phyloP scores from a whole-genome alignment of 139 green algal species.

The Chlorella ohadii region DNA sequence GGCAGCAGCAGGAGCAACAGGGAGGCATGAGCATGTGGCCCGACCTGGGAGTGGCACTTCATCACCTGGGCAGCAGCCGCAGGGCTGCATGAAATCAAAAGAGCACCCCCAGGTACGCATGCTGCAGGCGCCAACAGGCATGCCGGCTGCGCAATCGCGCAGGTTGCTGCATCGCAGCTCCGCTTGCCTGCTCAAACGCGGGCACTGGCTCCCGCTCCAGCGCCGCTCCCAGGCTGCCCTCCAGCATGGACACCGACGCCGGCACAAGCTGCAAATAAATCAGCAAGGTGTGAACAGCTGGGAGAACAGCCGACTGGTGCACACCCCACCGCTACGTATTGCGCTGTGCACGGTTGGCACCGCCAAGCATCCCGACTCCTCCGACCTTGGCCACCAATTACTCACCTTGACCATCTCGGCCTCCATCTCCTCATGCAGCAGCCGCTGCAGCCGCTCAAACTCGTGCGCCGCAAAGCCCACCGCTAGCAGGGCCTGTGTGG shows the following conservation, averaged over 20 bases:
- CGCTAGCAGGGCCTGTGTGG: slow-evolving; percentile 1
- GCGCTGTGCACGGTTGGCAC: no score
- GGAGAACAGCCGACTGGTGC: no score
- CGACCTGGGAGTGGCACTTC: no score
- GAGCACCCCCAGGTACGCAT: no score
- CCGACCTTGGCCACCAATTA: not conserved
- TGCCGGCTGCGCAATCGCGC: no score
- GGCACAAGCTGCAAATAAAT: slow-evolving; percentile 16
- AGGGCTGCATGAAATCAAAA: no score
- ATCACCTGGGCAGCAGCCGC: no score
- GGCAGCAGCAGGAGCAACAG: not conserved
- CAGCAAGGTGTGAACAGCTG: no score
- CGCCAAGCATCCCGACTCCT: not conserved
- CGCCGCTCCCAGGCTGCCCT: slow-evolving; percentile 17
- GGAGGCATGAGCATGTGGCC: no score
- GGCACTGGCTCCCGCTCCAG: slow-evolving; percentile 9
- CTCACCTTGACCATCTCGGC: slow-evolving; percentile 17
- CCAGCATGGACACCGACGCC: not conserved
- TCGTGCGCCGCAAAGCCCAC: slow-evolving; percentile 21
- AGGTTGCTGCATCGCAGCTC: no score
- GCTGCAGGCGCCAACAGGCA: no score
- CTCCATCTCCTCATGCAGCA: slow-evolving; percentile 27
- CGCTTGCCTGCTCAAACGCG: not conserved
- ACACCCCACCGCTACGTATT: no score
- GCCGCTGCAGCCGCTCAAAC: slow-evolving; percentile 23